A percentile compares a stretch with the other conserved stretches of the same genome.
These are phyloP conservation scores for Saprolegnia diclina DNA, from an alignment of 352 stramenopile genomes.

Conservation along the genomic window DNA sequence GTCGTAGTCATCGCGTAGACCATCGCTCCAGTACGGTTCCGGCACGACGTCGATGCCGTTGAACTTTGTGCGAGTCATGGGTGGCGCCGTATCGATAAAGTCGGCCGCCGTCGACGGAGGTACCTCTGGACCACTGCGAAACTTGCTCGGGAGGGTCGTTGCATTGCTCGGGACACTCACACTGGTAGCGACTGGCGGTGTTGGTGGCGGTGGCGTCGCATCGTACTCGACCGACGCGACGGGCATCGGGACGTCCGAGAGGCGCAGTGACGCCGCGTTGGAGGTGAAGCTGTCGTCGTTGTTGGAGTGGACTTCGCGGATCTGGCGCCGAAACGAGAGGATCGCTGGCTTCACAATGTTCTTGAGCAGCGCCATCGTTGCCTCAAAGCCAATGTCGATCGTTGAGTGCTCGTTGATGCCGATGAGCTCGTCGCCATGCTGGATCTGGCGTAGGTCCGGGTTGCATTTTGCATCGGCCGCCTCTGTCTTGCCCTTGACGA, in stretches of 20 bases:
- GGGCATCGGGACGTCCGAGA: neutral
- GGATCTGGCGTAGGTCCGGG: constrained; percentile 8
- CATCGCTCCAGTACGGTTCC: neutral
- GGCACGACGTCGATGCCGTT: too few relatives aligned
- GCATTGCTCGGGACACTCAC: neutral
- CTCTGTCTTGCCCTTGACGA: constrained; percentile 15
- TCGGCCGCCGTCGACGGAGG: neutral
- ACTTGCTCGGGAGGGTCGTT: neutral
- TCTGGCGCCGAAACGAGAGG: constrained; percentile 13
- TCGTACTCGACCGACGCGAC: neutral
- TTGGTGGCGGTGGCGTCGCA: neutral
- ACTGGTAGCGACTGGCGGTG: neutral
- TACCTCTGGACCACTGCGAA: neutral
- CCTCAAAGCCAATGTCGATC: constrained; percentile 22
- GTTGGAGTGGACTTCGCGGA: neutral
- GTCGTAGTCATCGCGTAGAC: neutral
- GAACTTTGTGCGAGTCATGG: neutral
- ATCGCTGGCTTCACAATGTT: constrained; percentile 10
- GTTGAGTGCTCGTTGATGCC: constrained; percentile 18
- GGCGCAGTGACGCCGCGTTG: neutral
- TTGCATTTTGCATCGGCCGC: neutral
- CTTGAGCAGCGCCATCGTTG: neutral
- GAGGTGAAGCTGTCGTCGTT: neutral
- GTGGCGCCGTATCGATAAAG: neutral
- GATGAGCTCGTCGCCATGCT: constrained; percentile 21